Percentiles rank a stretch among this genome's conserved stretches.
Evolutionary conservation across 345 rosid genomes (phyloP).

Genomic region (Nasturtium officinale): DNA sequence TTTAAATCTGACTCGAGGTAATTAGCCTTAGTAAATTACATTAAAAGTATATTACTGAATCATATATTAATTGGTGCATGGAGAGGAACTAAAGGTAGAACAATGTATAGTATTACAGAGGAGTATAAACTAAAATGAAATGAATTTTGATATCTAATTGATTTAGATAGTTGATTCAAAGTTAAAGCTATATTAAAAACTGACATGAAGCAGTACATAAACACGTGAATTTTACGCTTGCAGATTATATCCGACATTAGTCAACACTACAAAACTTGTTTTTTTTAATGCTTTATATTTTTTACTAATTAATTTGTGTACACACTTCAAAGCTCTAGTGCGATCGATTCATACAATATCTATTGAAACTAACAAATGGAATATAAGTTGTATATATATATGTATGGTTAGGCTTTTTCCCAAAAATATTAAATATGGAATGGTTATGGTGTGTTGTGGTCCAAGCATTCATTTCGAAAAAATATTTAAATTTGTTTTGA

Average conservation of each 20-base stretch:
- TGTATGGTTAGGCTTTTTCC: not conserved
- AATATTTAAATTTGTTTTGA: not conserved
- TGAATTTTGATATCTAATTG: not conserved
- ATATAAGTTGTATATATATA: not conserved
- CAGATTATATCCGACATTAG: constrained; percentile 30
- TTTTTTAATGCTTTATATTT: too few species aligned
- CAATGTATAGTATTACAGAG: not conserved
- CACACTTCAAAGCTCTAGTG: constrained; percentile 18
- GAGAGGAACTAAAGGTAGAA: not conserved
- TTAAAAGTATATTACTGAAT: not conserved
- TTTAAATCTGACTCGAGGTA: not conserved
- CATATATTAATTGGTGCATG: not conserved
- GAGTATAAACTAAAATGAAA: not conserved
- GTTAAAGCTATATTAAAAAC: not conserved
- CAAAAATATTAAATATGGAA: constrained; percentile 12
- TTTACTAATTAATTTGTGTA: constrained; percentile 21
- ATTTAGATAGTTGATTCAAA: constrained; percentile 8
- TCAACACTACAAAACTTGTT: too few species aligned
- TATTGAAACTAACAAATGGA: not conserved
- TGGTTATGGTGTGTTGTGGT: constrained; percentile 22
- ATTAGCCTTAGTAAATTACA: not conserved
- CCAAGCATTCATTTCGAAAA: constrained; percentile 19
- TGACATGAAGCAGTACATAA: constrained; percentile 29
- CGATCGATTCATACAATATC: constrained; percentile 10
- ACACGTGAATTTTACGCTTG: constrained; percentile 32